Evolutionary conservation across 148 eudicot species (phyloP), one percentile per base, ranked within the genome.

Genomic region (Fagopyrum esculentum): DNA sequence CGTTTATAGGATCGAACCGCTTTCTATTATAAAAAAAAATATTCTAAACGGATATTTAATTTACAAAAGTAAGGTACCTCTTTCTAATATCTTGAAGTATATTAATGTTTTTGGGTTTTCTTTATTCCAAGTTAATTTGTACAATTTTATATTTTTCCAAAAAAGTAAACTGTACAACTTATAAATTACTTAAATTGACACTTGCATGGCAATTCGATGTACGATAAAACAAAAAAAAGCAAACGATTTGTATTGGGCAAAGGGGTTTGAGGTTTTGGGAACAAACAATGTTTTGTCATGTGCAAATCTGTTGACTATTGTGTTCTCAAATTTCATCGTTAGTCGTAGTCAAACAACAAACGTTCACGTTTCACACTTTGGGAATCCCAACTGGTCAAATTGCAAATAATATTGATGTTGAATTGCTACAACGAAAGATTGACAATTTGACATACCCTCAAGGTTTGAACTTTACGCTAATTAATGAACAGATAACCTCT

Each of bases 381-480:
- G 45, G 13, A 66, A 66, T 7, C 17, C 71, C 46, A 66, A 35
- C 6, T n/a, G 46, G 71, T 40, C 71, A 66, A 66, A 45, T 9
- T 66, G 46, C 71, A 66, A 40, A 43, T 40, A 15, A 30, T 17
- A 66, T 66, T 66, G 46, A 6, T 13, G 71, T 66, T 66, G 71
- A 66, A 66, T 66, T 35, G 45, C 46, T 66, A 45, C 71, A 17
- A 40, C 45, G 47, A 17, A 35, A 13, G 0, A 40, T 66, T 35
- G 47, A 49, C 40, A 35, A 35, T 35, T 49, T 49, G 52, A 66
- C 71, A 22, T 57, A 66, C 8, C 71, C 46, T 8, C 71, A 35
- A 66, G 6, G 45, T 40, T 66, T 66, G 46, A 66, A 66, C 46
- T 66, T 66, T 40, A 6, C 46, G 46, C 71, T 66, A 66, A 66